Conservation (phyloP, 202 grass and related monocot genomes). For the Panicum hallii region DNA sequence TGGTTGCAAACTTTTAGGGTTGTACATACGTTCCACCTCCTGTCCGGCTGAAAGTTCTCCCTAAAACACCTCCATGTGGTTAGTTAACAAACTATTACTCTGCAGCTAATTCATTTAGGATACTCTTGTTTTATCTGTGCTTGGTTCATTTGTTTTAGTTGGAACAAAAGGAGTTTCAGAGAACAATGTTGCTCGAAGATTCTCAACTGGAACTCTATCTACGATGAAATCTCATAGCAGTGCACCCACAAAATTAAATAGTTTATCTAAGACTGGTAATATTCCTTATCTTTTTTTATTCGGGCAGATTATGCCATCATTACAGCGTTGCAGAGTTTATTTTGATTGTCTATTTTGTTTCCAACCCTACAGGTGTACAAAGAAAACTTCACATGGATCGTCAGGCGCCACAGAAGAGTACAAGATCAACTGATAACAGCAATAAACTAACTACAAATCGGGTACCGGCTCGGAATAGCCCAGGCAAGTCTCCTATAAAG, state of each 20-base stretch:
- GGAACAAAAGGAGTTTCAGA: conserved; percentile 62
- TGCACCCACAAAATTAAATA: conserved; percentile 47
- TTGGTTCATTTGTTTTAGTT: conserved; percentile 52
- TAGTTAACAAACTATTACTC: conserved; percentile 39
- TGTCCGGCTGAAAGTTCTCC: conserved; percentile 63
- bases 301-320: neutral
- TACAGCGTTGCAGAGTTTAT: neutral
- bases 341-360: conserved; percentile 24
- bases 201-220: conserved; percentile 74
- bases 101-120: conserved; percentile 6
- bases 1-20: conserved; percentile 53
- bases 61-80: conserved; percentile 91
- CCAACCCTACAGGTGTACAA: conserved; percentile 69
- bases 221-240: conserved; percentile 50
- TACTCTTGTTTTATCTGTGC: conserved; percentile 24
- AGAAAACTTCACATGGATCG: conserved; percentile 93
- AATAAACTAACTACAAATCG: conserved; percentile 60
- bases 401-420: conserved; percentile 68
- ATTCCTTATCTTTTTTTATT: conserved; percentile 18
- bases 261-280: conserved; percentile 64
- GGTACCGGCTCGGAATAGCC: conserved; percentile 67
- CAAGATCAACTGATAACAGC: conserved; percentile 59
- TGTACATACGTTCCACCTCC: conserved; percentile 71
- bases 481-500: conserved; percentile 57
- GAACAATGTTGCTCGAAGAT: conserved; percentile 62